A percentile compares a stretch with the other conserved stretches of the same genome.
Evolutionary conservation across 2,329 filamentous ascomycete genomes (phyloP).

Genomic region (Talaromyces islandicus): DNA sequence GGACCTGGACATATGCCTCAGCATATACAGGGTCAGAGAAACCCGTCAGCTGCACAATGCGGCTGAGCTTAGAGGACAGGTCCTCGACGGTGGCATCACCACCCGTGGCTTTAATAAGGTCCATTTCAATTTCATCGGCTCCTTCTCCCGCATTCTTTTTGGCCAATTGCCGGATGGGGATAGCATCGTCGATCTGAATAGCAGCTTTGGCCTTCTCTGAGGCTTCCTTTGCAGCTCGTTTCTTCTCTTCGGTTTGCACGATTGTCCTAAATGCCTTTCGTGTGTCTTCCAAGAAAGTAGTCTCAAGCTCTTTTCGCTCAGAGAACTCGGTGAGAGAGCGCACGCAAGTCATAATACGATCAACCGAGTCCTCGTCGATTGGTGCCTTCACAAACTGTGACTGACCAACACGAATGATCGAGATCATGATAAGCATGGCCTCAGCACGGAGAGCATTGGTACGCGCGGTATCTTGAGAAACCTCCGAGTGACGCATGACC

Average conservation of each 20-base stretch:
- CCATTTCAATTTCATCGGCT: slow-evolving; percentile 76
- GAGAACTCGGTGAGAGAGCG: slow-evolving; percentile 85
- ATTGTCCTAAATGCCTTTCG: slow-evolving; percentile 93
- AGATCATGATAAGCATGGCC: slow-evolving; percentile 99
- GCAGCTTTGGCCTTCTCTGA: slow-evolving; percentile 89
- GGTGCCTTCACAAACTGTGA: slow-evolving; percentile 98
- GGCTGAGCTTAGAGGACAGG: slow-evolving; percentile 85
- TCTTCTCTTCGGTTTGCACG: slow-evolving; percentile 97
- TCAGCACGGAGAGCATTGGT: slow-evolving; percentile 93
- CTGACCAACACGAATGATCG: slow-evolving; percentile 93
- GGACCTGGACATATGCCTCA: slow-evolving; percentile 98
- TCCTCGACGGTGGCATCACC: slow-evolving; percentile 81
- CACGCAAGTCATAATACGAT: slow-evolving; percentile 96
- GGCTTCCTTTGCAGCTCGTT: slow-evolving; percentile 90
- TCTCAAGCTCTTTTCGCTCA: slow-evolving; percentile 83
- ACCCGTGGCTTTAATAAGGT: slow-evolving; percentile 89
- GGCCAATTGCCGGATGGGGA: slow-evolving; percentile 84
- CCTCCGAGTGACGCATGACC: slow-evolving; percentile 94
- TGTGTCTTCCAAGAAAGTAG: slow-evolving; percentile 90
- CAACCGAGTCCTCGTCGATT: slow-evolving; percentile 97
- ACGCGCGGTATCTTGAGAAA: slow-evolving; percentile 75
- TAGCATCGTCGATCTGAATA: slow-evolving; percentile 91
- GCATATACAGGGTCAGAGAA: slow-evolving; percentile 98
- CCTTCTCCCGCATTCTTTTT: slow-evolving; percentile 84
- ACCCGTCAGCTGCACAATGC: slow-evolving; percentile 93